These are phyloP conservation scores for Heterobasidion parviporum DNA, from an alignment of 1,284 basidiomycete genomes.

Conservation along the genomic window DNA sequence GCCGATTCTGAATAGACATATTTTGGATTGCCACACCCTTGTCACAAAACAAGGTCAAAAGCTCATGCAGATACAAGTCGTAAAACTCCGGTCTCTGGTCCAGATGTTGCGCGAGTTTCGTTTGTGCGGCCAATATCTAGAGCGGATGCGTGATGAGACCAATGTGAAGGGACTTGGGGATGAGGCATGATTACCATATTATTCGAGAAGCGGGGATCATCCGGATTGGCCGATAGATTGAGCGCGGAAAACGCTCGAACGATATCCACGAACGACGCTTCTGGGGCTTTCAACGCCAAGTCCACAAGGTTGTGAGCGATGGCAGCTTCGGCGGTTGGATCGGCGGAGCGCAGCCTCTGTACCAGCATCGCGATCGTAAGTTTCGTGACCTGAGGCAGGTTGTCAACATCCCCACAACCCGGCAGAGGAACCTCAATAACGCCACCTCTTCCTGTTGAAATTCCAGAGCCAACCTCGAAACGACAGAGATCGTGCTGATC, in stretches of 20 bases:
- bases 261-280: conserved; percentile 78
- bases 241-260: conserved; percentile 82
- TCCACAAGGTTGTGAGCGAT: conserved; percentile 91
- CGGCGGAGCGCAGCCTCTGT: conserved; percentile 79
- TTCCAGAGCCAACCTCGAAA: conserved; percentile 77
- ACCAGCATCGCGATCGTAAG: conserved; percentile 89
- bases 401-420: not conserved
- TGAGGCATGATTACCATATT: conserved; percentile 53
- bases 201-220: conserved; percentile 79
- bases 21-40: conserved; percentile 91
- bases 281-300: conserved; percentile 74
- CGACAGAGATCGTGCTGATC: conserved; percentile 86
- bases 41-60: conserved; percentile 83
- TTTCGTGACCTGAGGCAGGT: conserved; percentile 55
- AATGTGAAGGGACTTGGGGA: not conserved
- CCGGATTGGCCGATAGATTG: conserved; percentile 75
- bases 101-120: conserved; percentile 76
- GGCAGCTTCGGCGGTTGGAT: conserved; percentile 82
- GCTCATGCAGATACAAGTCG: conserved; percentile 76
- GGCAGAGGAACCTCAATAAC: not conserved
- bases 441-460: conserved; percentile 73
- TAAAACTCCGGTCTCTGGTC: conserved; percentile 67
- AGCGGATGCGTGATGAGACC: not conserved
- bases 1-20: conserved; percentile 53
- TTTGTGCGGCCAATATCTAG: conserved; percentile 82